phyloP scores from a whole-genome alignment of 1,284 basidiomycete species.

The Pseudozyma hubeiensis region DNA sequence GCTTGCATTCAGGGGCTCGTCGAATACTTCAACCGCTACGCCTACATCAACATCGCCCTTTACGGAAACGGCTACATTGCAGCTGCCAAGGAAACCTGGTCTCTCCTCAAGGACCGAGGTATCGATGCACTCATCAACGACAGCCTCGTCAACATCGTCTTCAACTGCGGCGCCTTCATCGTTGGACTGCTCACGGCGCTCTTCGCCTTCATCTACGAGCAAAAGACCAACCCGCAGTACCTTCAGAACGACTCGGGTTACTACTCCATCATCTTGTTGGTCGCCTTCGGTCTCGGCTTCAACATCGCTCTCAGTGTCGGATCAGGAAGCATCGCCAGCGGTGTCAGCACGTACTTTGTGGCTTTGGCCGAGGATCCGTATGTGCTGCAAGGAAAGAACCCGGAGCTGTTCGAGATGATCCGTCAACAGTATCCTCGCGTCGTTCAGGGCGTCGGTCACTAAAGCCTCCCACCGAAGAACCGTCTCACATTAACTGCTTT shows the following conservation, averaged over 20 bases:
- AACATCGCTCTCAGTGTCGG: conserved; percentile 68
- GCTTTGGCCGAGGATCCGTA: conserved; percentile 61
- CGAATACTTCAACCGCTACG: conserved; percentile 73
- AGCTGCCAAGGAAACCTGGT: conserved; percentile 92
- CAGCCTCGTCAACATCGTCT: conserved; percentile 78
- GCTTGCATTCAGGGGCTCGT: conserved; percentile 45
- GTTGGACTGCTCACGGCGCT: conserved; percentile 82
- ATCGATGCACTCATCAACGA: conserved; percentile 88
- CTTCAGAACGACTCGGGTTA: conserved; percentile 52
- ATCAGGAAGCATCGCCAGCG: conserved; percentile 63
- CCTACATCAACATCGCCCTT: conserved; percentile 83
- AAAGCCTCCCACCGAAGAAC: neutral
- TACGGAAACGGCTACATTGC: conserved; percentile 87
- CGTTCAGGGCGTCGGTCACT: conserved; percentile 66
- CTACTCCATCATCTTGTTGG: conserved; percentile 56
- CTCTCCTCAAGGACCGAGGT: conserved; percentile 80
- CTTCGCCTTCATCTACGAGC: conserved; percentile 84
- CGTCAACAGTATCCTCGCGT: conserved; percentile 63
- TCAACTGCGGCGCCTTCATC: conserved; percentile 74
- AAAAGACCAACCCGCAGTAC: conserved; percentile 58
- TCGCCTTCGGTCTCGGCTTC: conserved; percentile 66
- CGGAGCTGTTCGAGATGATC: conserved; percentile 58
- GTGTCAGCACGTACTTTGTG: conserved; percentile 69
- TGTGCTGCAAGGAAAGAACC: conserved; percentile 51
- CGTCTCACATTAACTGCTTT: neutral